phyloP scores from a whole-genome alignment of 192 early-diverging fungal genomes.

The Helicostylum pulchrum region DNA sequence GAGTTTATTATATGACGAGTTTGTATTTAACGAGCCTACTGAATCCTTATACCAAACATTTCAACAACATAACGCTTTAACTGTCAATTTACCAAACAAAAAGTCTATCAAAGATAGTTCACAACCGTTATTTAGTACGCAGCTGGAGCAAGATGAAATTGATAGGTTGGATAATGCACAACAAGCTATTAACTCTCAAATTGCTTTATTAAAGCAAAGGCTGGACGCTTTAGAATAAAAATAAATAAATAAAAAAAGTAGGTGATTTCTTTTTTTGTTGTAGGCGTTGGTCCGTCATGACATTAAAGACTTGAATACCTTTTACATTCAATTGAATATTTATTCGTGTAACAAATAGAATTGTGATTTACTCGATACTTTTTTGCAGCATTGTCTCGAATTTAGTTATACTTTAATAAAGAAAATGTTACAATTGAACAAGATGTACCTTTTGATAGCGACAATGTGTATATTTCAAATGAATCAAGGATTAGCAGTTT shows the following conservation, averaged over 20 bases:
- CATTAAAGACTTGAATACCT: too few relatives aligned
- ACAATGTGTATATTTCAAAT: too few relatives aligned
- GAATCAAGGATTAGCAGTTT: too few relatives aligned
- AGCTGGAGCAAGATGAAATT: slow-evolving; percentile 37
- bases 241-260: neutral
- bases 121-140: slow-evolving; percentile 28
- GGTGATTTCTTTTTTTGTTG: too few relatives aligned
- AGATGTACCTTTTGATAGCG: too few relatives aligned
- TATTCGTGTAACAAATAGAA: too few relatives aligned
- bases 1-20: slow-evolving; percentile 78
- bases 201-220: slow-evolving; percentile 19
- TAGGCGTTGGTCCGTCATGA: too few relatives aligned
- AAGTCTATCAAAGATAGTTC: slow-evolving; percentile 25
- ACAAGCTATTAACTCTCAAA: slow-evolving; percentile 36
- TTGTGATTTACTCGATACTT: too few relatives aligned
- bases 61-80: slow-evolving; percentile 28
- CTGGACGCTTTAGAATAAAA: slow-evolving; percentile 24
- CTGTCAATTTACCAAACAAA: slow-evolving; percentile 27
- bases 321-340: too few relatives aligned
- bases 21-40: slow-evolving; percentile 52
- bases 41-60: slow-evolving; percentile 35
- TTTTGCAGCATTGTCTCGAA: too few relatives aligned
- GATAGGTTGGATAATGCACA: slow-evolving; percentile 32
- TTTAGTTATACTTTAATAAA: too few relatives aligned
- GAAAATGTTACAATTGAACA: too few relatives aligned